These are phyloP conservation scores for Talaromyces nanjingensis DNA, from an alignment of 495 filamentous ascomycete species.

Conservation along the genomic window DNA sequence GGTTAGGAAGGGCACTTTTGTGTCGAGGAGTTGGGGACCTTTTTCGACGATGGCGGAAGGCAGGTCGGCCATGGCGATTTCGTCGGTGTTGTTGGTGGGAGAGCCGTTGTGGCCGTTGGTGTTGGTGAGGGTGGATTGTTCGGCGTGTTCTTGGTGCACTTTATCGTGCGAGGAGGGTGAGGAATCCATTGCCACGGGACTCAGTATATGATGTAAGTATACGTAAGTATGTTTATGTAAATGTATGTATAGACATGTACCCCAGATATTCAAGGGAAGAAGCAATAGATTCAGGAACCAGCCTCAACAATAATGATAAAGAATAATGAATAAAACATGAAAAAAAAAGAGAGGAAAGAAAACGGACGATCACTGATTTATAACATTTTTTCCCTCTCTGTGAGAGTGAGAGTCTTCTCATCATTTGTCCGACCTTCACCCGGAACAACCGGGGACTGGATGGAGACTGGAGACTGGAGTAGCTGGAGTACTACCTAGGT, in stretches of 20 bases:
- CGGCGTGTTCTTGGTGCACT: constrained; percentile 7
- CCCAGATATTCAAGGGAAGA: background rate
- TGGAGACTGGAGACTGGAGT: too few species aligned
- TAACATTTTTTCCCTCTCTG: background rate
- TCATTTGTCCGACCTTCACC: background rate
- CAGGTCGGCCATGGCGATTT: background rate
- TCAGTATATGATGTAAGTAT: background rate
- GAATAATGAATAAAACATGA: background rate
- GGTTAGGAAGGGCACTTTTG: constrained; percentile 36
- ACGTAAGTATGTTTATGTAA: background rate
- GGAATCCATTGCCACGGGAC: too few species aligned
- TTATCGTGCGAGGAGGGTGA: constrained; percentile 1
- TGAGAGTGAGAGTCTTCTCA: background rate
- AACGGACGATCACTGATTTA: background rate
- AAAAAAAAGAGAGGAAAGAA: background rate
- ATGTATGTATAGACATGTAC: background rate
- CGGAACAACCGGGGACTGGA: background rate
- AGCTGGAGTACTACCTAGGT: background rate
- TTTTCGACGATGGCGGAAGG: constrained; percentile 3
- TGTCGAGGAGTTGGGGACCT: constrained; percentile 20
- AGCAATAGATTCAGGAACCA: background rate
- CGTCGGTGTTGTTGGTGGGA: background rate
- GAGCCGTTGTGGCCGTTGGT: background rate
- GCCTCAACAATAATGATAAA: background rate
- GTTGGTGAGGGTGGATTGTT: background rate